Evolutionary conservation across 192 early-diverging fungal species (phyloP).

Genomic region (Spinellus fusiger): DNA sequence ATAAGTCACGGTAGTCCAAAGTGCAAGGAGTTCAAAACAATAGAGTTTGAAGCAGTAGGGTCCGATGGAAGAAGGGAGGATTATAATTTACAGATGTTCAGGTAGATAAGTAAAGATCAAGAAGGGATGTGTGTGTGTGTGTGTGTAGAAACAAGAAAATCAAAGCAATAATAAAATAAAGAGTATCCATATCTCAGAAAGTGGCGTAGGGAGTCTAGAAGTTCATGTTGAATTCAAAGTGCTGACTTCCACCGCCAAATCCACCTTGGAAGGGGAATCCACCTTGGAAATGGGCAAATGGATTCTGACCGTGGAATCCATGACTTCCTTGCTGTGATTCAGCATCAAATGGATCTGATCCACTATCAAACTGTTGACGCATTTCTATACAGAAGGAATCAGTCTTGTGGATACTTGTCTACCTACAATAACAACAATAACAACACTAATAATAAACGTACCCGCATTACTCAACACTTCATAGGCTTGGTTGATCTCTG

Average conservation of each 20-base stretch:
- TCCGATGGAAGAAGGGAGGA: too few species aligned
- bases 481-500: slow-evolving; percentile 89
- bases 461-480: slow-evolving; percentile 72
- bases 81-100: too few species aligned
- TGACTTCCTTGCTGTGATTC: slow-evolving; percentile 32
- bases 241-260: slow-evolving; percentile 20
- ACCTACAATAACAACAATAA: not conserved
- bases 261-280: slow-evolving; percentile 26
- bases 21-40: too few species aligned
- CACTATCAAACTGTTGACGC: slow-evolving; percentile 59
- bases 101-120: too few species aligned
- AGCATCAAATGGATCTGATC: slow-evolving; percentile 76
- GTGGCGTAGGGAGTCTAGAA: too few species aligned
- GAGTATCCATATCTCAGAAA: too few species aligned
- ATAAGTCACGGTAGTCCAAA: too few species aligned
- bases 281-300: slow-evolving; percentile 49
- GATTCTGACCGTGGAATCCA: slow-evolving; percentile 39
- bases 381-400: slow-evolving; percentile 26
- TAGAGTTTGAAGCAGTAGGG: too few species aligned
- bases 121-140: too few species aligned
- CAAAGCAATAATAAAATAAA: too few species aligned
- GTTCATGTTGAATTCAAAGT: not conserved
- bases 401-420: not conserved
- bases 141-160: too few species aligned
- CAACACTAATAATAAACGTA: not conserved